Evolutionary conservation across 2,329 filamentous ascomycete species (phyloP), one percentile per base, ranked within the genome.

Genomic region (Colletotrichum sp.): DNA sequence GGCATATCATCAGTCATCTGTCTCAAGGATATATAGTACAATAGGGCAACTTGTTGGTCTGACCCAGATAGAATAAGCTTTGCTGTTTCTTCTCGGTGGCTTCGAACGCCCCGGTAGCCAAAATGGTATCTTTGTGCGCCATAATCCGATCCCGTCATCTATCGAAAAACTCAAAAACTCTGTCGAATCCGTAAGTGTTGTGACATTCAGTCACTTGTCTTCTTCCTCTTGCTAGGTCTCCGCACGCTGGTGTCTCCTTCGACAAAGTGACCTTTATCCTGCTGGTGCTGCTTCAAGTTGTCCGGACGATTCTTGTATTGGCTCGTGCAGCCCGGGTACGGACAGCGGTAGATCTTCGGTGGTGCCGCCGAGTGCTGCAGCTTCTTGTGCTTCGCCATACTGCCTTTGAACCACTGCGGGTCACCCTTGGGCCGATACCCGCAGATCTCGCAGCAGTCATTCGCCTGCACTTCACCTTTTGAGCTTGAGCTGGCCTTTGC

Each of bases 341-440:
- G 85, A 77, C 90, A 91, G 75, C 85, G 85, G 81, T 89, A 91
- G 60, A 91, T 89, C 75, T 85, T 84, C 9, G 88, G 87, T 44
- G 88, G 88, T 4, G 83, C 85, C 15, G 82, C 82, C 66, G 88
- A 87, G 81, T 91, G 90, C 81, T 90, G 87, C 74, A 88, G 83
- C 80, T 88, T 90, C 83, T 85, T 90, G 80, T 91, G 90, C 81
- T 91, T 91, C 65, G 89, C 86, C 89, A 91, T 90, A 80, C 88
- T 90, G 8, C 89, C 89, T 60, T 87, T 87, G 79, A 91, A 91
- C 90, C 90, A 91, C 74, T 88, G 86, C n/a, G 90, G 89, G 65
- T 90, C 86, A 6, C 90, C 90, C 77, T 88, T 90, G 2, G 90
- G 90, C 12, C 88, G 85, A 81, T 91, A 91, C 4, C 87, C 88